Evolutionary conservation across 1,284 basidiomycete genomes (phyloP).

Genomic region (Tilletia setariae): DNA sequence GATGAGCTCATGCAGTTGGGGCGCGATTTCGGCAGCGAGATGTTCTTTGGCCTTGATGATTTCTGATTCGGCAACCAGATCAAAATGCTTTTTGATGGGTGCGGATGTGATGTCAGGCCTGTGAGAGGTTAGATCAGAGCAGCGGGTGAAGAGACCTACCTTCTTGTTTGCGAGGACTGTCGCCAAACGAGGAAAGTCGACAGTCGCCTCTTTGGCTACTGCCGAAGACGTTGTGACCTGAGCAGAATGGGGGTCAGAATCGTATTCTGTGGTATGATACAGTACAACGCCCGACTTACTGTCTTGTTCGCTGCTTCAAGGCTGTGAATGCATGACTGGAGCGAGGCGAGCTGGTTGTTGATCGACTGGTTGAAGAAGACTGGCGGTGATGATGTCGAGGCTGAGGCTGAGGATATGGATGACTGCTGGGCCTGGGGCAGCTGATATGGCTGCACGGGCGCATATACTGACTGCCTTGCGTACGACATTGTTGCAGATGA

Average conservation of each 20-base stretch:
- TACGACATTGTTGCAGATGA: conserved; percentile 1
- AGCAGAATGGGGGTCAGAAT: too few species aligned
- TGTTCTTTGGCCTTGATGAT: conserved; percentile 19
- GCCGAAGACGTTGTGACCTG: too few species aligned
- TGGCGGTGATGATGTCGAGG: conserved; percentile 5
- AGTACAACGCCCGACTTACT: conserved; percentile 1
- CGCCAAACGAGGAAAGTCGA: conserved; percentile 17
- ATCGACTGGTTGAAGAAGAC: conserved; percentile 17
- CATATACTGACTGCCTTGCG: conserved; percentile 6
- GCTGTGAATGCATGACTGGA: conserved; percentile 4
- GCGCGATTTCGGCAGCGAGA: conserved; percentile 22
- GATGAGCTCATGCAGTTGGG: conserved; percentile 25
- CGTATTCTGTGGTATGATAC: too few species aligned
- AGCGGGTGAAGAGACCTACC: background rate
- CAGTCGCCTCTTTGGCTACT: conserved; percentile 8
- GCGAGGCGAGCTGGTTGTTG: conserved; percentile 9
- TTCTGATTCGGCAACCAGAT: conserved; percentile 22
- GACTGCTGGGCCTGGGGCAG: background rate
- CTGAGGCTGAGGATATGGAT: background rate
- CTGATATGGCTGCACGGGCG: background rate
- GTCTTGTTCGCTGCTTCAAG: conserved; percentile 4
- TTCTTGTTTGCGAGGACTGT: conserved; percentile 16
- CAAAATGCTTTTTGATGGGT: conserved; percentile 15
- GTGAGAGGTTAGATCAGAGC: background rate
- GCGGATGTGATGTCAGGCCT: background rate